These are phyloP conservation scores for Ochromonas danica DNA, from an alignment of 108 stramenopile genomes.

Conservation along the genomic window DNA sequence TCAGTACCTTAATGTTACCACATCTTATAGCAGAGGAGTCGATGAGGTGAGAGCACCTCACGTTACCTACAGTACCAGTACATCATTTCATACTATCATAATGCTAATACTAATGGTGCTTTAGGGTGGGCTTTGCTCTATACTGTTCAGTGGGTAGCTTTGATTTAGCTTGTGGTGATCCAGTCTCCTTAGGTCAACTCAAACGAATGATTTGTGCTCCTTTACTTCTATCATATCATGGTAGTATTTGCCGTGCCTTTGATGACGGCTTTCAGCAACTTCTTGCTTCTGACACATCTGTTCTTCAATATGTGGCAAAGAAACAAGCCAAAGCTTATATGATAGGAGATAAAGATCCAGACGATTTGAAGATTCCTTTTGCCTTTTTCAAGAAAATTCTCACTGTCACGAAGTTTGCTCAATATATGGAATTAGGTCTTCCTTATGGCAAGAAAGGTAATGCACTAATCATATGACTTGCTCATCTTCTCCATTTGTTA, in stretches of 20 bases:
- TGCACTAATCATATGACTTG: no score
- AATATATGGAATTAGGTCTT: neutral
- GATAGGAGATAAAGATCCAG: neutral
- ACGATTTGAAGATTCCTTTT: slow-evolving; percentile 19
- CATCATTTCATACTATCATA: no score
- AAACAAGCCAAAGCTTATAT: neutral
- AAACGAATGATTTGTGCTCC: slow-evolving; percentile 1
- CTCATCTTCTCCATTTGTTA: neutral
- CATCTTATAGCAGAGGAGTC: neutral
- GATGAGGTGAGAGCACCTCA: no score
- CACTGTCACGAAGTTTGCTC: neutral
- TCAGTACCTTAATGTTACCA: neutral
- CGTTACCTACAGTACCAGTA: no score
- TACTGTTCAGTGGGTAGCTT: neutral
- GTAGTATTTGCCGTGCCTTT: neutral
- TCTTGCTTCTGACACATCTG: neutral
- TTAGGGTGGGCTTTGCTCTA: neutral
- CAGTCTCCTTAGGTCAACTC: neutral
- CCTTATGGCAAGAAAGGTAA: slow-evolving; percentile 18
- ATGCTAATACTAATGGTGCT: neutral
- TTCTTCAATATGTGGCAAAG: neutral
- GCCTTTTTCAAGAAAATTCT: slow-evolving; percentile 4
- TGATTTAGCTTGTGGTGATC: neutral
- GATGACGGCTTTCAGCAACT: neutral
- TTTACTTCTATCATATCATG: slow-evolving; percentile 2